phyloP scores from a whole-genome alignment of 805 yeast genomes.

The Candida maris region DNA sequence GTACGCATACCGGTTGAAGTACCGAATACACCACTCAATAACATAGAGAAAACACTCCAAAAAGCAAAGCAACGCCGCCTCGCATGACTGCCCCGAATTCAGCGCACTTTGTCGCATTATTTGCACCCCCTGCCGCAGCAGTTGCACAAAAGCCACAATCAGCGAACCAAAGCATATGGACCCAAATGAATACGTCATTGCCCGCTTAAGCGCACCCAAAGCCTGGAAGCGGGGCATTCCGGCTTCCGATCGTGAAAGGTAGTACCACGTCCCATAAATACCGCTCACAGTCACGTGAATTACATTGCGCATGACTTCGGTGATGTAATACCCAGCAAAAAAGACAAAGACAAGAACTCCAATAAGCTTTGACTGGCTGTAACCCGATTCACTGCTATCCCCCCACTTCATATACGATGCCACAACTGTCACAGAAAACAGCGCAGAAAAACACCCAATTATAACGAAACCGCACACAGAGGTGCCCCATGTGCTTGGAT shows the following conservation, averaged over 20 bases:
- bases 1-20: slow-evolving; percentile 87
- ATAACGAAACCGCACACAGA: slow-evolving; percentile 37
- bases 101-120: slow-evolving; percentile 40
- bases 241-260: slow-evolving; percentile 49
- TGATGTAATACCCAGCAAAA: slow-evolving; percentile 78
- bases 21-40: slow-evolving; percentile 43
- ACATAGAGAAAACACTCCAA: slow-evolving; percentile 22
- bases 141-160: slow-evolving; percentile 71
- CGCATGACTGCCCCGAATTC: slow-evolving; percentile 19
- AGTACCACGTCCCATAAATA: slow-evolving; percentile 91
- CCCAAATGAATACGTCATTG: slow-evolving; percentile 83
- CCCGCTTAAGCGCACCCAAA: slow-evolving; percentile 68
- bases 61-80: slow-evolving; percentile 14
- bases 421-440: slow-evolving; percentile 65
- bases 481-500: slow-evolving; percentile 63
- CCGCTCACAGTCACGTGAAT: slow-evolving; percentile 83
- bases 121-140: slow-evolving; percentile 52
- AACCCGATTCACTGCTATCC: slow-evolving; percentile 11
- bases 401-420: slow-evolving; percentile 78
- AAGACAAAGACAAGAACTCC: slow-evolving; percentile 68
- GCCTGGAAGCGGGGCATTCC: slow-evolving; percentile 77
- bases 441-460: slow-evolving; percentile 58
- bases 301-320: slow-evolving; percentile 77
- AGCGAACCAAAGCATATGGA: slow-evolving; percentile 79
- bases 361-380: slow-evolving; percentile 20